Base-by-base conservation (phyloP, 2,329 filamentous ascomycete genomes). In the Colletotrichum liaoningense region DNA sequence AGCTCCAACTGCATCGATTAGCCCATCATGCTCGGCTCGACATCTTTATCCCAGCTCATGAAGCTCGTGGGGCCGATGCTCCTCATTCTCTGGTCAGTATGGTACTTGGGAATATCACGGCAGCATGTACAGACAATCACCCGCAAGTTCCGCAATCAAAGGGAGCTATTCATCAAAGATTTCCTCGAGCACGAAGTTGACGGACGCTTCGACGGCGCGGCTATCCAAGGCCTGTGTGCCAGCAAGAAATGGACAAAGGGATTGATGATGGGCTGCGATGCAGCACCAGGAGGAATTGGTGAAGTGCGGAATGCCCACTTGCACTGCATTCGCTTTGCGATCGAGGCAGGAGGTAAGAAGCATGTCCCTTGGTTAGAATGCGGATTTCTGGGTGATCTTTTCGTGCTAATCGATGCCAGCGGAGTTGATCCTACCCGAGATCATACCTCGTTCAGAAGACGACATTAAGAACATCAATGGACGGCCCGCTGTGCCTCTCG, bases 261-360 rank as follows among this genome's bases (percentile, higher is more conserved):
- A 4, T 76, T 87, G 49, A 78, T 87, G 24, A 81, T 87, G 76
- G 81, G 82, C 24, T 86, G 86, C 70, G 83, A 83, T 22, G 79
- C 83, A n/a, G 79, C 82, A 6, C 79, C 83, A 2, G 86, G 85
- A 3, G 85, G 84, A 5, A 76, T 88, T n/a, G 84, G 80, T 6
- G 81, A 83, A 64, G 82, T 86, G 22, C 83, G 85, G 71, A 86
- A 86, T 74, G 83, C 82, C n/a, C 79, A 85, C 46, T 77, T 87
- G 64, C 83, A 83, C 70, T 87, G 86, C 77, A 77, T 88, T 26
- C 82, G 85, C 56, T 82, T 85, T 64, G 85, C 84, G 16, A 86
- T 87, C 38, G 84, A 87, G 79, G 83, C 85, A 55, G 86, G 86
- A 67, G 86, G 86, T 81, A 26, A 26, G 76, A 26, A 26, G 76